Percentiles rank a stretch among this genome's conserved stretches.
These are phyloP conservation scores for Auxenochlorella pyrenoidosa DNA, from an alignment of 139 green algal species.

Conservation along the genomic window DNA sequence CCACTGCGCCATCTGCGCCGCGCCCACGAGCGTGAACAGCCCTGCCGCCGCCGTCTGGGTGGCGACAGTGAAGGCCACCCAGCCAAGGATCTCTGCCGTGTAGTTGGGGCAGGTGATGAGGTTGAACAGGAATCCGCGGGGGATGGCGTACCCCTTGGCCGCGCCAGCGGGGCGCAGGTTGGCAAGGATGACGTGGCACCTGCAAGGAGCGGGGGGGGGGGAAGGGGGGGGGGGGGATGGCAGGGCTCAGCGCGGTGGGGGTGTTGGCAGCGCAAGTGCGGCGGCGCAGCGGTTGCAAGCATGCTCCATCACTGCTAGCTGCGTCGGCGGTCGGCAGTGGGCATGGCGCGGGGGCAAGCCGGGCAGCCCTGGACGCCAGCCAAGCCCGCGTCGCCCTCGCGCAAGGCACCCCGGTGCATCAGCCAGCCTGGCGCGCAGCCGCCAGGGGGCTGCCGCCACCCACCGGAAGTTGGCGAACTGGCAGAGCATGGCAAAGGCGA, in stretches of 20 bases:
- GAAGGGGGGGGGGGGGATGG: background rate
- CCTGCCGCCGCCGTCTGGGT: constrained; percentile 80
- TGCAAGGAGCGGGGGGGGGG: constrained; percentile 42
- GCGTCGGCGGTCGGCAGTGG: too few species aligned
- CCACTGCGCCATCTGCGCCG: constrained; percentile 90
- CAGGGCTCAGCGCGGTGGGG: background rate
- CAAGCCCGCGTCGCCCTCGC: too few species aligned
- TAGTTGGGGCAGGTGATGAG: constrained; percentile 99
- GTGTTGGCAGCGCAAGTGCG: background rate
- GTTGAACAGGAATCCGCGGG: constrained; percentile 91
- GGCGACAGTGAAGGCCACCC: constrained; percentile 90
- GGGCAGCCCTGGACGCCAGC: too few species aligned
- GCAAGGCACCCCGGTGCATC: too few species aligned
- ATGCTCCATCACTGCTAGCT: too few species aligned
- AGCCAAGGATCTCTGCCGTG: constrained; percentile 89
- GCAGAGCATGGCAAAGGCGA: constrained; percentile 71
- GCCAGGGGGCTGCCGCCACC: too few species aligned
- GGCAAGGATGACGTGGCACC: constrained; percentile 88
- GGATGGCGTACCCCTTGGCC: constrained; percentile 87
- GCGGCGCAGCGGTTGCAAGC: too few species aligned
- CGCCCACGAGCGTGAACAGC: constrained; percentile 87
- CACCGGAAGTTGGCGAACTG: constrained; percentile 80
- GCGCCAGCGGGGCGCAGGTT: constrained; percentile 81
- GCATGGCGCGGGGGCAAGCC: too few species aligned
- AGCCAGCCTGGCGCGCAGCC: too few species aligned